These are phyloP conservation scores for Claviceps paspali DNA, from an alignment of 2,329 filamentous ascomycete genomes.

Conservation along the genomic window DNA sequence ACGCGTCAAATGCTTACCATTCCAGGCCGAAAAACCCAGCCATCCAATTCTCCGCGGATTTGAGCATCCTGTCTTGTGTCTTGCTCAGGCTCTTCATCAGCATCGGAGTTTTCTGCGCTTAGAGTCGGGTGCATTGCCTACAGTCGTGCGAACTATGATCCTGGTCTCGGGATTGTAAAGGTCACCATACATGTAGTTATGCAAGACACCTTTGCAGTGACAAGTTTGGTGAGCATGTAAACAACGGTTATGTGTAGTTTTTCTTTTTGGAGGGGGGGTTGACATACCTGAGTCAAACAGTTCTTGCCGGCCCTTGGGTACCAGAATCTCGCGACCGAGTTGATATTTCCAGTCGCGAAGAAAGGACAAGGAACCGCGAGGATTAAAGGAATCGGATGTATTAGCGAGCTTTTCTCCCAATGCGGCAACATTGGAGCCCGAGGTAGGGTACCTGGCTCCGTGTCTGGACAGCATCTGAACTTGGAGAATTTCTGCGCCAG, in stretches of 20 bases:
- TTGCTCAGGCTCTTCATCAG: slow-evolving; percentile 11
- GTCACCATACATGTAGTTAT: slow-evolving; percentile 57
- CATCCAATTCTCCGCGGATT: slow-evolving; percentile 63
- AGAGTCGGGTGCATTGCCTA: too few species aligned
- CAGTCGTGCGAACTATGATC: slow-evolving; percentile 56
- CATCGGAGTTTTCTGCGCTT: too few species aligned
- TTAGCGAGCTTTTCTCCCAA: slow-evolving; percentile 44
- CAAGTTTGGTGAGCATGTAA: not conserved
- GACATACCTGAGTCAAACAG: slow-evolving; percentile 44
- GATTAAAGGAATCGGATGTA: slow-evolving; percentile 35
- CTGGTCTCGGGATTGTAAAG: slow-evolving; percentile 59
- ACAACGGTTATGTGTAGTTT: not conserved
- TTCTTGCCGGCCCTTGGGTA: slow-evolving; percentile 58
- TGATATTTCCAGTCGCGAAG: slow-evolving; percentile 54
- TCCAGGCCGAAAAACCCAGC: slow-evolving; percentile 65
- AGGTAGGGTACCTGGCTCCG: slow-evolving; percentile 58
- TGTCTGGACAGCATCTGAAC: slow-evolving; percentile 60
- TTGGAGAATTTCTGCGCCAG: slow-evolving; percentile 52
- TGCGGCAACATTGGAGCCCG: slow-evolving; percentile 34
- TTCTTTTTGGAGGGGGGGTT: not conserved
- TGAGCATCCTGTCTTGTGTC: slow-evolving; percentile 64
- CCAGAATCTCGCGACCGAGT: slow-evolving; percentile 56
- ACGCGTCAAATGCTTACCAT: slow-evolving; percentile 27
- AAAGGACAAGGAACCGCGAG: slow-evolving; percentile 46
- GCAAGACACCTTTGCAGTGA: slow-evolving; percentile 36